Percentiles rank a stretch among this genome's conserved stretches.
These are phyloP conservation scores for Melampsora larici-populina DNA, from an alignment of 1,284 basidiomycete genomes.

Conservation along the genomic window DNA sequence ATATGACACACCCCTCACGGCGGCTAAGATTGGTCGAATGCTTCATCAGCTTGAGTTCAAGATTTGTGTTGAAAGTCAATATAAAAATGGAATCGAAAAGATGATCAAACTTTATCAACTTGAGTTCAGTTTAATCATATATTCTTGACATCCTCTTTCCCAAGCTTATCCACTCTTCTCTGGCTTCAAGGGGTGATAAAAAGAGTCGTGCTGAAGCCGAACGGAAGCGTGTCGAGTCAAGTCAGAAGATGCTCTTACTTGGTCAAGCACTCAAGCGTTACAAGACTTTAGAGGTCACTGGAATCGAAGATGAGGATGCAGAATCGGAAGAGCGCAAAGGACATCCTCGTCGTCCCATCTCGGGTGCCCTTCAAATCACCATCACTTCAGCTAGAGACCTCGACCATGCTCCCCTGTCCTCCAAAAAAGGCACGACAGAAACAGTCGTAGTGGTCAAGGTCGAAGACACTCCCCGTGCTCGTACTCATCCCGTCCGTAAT, in stretches of 20 bases:
- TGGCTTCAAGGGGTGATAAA: constrained; percentile 36
- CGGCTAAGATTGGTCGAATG: constrained; percentile 96
- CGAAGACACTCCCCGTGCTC: constrained; percentile 87
- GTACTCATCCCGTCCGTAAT: constrained; percentile 85
- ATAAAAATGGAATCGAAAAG: constrained; percentile 97
- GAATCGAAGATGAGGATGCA: constrained; percentile 70
- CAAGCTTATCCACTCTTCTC: neutral
- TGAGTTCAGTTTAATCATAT: constrained; percentile 25
- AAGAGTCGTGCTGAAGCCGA: constrained; percentile 68
- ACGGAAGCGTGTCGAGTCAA: constrained; percentile 86
- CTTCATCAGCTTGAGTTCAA: constrained; percentile 99
- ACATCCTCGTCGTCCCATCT: constrained; percentile 86
- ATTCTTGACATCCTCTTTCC: neutral
- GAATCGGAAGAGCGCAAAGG: constrained; percentile 74
- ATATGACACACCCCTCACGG: constrained; percentile 92
- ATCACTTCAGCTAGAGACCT: constrained; percentile 86
- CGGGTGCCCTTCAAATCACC: constrained; percentile 85
- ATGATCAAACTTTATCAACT: constrained; percentile 65
- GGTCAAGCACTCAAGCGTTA: constrained; percentile 90
- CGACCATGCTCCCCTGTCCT: constrained; percentile 76
- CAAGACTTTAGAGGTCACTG: constrained; percentile 90
- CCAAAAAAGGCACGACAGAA: constrained; percentile 67
- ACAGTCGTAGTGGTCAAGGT: constrained; percentile 92
- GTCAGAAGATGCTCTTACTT: constrained; percentile 91
- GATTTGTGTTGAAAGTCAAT: constrained; percentile 95